A percentile compares a stretch with the other conserved stretches of the same genome.
Evolutionary conservation across 2,329 filamentous ascomycete genomes (phyloP).

Genomic region (Calonectria leucothoes): DNA sequence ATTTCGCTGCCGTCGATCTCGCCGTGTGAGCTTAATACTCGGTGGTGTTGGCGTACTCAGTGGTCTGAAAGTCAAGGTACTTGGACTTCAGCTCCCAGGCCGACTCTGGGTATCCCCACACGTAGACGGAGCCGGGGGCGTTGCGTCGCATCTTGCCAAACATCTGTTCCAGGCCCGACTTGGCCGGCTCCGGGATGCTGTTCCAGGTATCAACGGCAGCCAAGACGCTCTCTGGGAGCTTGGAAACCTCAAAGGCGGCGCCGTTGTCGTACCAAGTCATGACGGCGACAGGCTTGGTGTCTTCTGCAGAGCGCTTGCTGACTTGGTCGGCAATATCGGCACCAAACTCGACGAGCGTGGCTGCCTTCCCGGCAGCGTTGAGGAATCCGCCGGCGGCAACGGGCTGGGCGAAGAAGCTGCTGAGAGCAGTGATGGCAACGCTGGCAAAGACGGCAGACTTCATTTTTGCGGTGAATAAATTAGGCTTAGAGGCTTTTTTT

Average conservation of each 20-base stretch:
- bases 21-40: conserved; percentile 16
- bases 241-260: neutral
- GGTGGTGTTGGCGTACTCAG: conserved; percentile 7
- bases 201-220: conserved; percentile 9
- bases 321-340: neutral
- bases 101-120: conserved; percentile 8
- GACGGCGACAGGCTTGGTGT: neutral
- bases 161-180: conserved; percentile 5
- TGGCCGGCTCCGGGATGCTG: conserved; percentile 13
- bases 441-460: conserved; percentile 2
- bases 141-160: conserved; percentile 9
- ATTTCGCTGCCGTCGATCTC: no score
- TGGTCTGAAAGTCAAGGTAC: conserved; percentile 13
- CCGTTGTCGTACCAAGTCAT: conserved; percentile 20
- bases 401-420: conserved; percentile 14
- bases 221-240: conserved; percentile 9
- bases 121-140: conserved; percentile 4
- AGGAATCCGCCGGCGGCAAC: conserved; percentile 17
- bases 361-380: conserved; percentile 15
- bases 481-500: neutral
- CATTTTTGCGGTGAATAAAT: conserved; percentile 2
- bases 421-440: conserved; percentile 7
- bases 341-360: neutral
- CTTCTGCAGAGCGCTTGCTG: neutral
- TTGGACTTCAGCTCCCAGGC: conserved; percentile 12